Evolutionary conservation across 2,329 filamentous ascomycete genomes (phyloP), one percentile per base, ranked within the genome.

Genomic region (Fusarium sp.): DNA sequence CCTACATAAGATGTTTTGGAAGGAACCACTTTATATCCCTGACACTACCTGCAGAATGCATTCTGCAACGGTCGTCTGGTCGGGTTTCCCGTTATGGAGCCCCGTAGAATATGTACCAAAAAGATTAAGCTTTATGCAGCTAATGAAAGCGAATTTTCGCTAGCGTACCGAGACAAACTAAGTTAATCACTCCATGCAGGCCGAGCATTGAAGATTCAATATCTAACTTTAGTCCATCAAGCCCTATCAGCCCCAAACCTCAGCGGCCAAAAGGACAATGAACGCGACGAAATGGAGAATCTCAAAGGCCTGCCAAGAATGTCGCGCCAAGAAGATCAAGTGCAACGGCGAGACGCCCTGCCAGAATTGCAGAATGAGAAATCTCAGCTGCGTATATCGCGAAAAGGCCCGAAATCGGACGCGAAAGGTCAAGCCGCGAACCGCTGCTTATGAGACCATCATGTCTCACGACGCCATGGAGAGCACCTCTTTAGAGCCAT

Each of bases 301-400:
- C 57, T 76, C 75, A 56, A 77, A 77, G 62, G 75, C 75, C 23
- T 77, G 75, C 55, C 70, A 77, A 30, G 75, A 75, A 64, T 77
- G 75, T 52, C 75, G 75, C 40, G 62, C 61, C 49, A 75, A 75
- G 58, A 77, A 77, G 66, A 75, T 75, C 54, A 68, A 75, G 47
- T 77, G 75, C 73, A 72, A 76, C 50, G 75, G 75, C 48, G 67
- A 69, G 32, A 68, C 69, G 26, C 75, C 75, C 28, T 77, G 75
- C 49, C 59, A 73, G 57, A 72, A 73, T 43, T 76, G 76, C 50
- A 56, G 53, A 23, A 55, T 69, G 46, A 69, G 71, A 52, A 73
- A 68, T 38, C 64, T 72, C 49, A 55, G 63, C 9, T 77, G 75
- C 42, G 68, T 74, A 24, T 77, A 77, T 49, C 73, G 75, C 59